These are phyloP conservation scores for Acanthochlamys bracteata DNA, from an alignment of 106 monocot species.

Conservation along the genomic window DNA sequence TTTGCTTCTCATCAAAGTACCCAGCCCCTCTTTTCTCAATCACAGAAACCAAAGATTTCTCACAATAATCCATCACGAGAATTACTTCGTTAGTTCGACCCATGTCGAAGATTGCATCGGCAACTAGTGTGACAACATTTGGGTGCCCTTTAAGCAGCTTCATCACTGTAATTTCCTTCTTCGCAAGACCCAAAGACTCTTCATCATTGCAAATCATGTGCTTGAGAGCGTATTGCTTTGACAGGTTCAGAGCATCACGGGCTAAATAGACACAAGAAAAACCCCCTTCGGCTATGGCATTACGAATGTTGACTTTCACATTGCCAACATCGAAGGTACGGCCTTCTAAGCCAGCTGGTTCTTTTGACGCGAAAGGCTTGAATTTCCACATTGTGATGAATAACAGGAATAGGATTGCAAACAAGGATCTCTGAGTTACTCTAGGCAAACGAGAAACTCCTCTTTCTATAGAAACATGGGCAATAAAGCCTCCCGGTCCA, in stretches of 20 bases:
- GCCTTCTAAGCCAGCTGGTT: constrained; percentile 71
- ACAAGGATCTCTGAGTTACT: too few species aligned
- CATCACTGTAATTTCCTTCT: constrained; percentile 88
- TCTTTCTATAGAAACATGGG: too few species aligned
- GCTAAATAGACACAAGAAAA: constrained; percentile 91
- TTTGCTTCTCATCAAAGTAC: constrained; percentile 84
- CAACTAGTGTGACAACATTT: constrained; percentile 65
- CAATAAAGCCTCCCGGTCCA: too few species aligned
- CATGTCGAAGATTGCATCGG: constrained; percentile 69
- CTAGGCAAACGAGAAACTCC: too few species aligned
- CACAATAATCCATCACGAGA: constrained; percentile 88
- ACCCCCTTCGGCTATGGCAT: constrained; percentile 85
- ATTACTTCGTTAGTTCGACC: constrained; percentile 74
- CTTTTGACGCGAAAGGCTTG: constrained; percentile 71
- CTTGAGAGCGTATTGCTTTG: constrained; percentile 90
- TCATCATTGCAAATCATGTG: constrained; percentile 84
- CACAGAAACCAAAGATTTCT: constrained; percentile 76
- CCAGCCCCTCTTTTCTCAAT: constrained; percentile 65
- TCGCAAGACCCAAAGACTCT: constrained; percentile 66
- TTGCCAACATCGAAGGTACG: constrained; percentile 66
- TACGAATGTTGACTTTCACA: constrained; percentile 57
- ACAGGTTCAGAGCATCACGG: constrained; percentile 37
- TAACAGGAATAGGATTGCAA: neutral
- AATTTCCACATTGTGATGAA: constrained; percentile 61
- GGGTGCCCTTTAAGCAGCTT: constrained; percentile 80